Evolutionary conservation across 139 green algal species (phyloP).

Genomic region (Tetraselmis striata): DNA sequence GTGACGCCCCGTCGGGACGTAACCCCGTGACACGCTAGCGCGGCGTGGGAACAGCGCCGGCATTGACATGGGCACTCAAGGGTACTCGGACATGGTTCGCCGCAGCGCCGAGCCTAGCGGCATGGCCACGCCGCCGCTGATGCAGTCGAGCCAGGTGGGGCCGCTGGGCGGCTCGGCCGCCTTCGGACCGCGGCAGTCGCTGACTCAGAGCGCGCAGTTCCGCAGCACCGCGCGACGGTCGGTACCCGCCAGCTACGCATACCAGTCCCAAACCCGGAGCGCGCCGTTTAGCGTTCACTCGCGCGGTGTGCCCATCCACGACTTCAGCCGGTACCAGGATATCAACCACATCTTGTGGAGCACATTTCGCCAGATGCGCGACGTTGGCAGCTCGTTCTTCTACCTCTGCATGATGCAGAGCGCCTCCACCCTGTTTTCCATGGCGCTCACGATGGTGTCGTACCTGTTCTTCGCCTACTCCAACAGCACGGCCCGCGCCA

Average conservation of each 20-base stretch:
- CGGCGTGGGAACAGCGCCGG: too few relatives aligned
- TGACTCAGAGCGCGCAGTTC: neutral
- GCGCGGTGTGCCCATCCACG: slow-evolving; percentile 18
- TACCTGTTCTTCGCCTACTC: slow-evolving; percentile 38
- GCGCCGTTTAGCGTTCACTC: slow-evolving; percentile 22
- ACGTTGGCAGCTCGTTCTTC: slow-evolving; percentile 8
- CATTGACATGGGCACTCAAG: too few relatives aligned
- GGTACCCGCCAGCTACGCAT: neutral
- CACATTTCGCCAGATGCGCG: slow-evolving; percentile 7
- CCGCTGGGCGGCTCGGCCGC: neutral
- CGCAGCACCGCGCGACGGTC: slow-evolving; percentile 16
- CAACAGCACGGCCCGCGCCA: neutral
- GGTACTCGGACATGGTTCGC: neutral
- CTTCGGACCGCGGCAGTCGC: neutral
- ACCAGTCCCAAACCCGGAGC: slow-evolving; percentile 3
- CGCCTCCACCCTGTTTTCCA: slow-evolving; percentile 14
- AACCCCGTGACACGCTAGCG: too few relatives aligned
- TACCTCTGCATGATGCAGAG: slow-evolving; percentile 15
- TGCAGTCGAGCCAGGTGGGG: neutral
- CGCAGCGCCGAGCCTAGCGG: neutral
- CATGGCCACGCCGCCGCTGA: neutral
- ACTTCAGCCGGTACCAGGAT: slow-evolving; percentile 9
- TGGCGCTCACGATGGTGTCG: slow-evolving; percentile 17
- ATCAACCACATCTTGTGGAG: neutral
- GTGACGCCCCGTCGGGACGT: too few relatives aligned